A percentile compares a stretch with the other conserved stretches of the same genome.
Evolutionary conservation across 345 rosid genomes (phyloP).

Genomic region (Salix caprea): DNA sequence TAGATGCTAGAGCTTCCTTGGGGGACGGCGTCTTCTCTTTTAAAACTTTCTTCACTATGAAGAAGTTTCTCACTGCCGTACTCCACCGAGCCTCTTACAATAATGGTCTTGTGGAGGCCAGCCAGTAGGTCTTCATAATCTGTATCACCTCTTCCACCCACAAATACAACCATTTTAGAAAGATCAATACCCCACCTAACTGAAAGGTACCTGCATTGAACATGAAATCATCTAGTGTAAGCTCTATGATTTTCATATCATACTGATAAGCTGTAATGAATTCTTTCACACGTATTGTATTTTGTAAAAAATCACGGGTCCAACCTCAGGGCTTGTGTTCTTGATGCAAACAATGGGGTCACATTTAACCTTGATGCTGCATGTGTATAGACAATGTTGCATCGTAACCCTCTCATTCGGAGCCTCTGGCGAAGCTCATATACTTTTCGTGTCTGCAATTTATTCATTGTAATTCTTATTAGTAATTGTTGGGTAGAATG

Average conservation of each 20-base stretch:
- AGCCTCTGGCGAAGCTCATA: constrained; percentile 73
- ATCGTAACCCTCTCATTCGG: constrained; percentile 80
- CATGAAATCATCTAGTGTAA: constrained; percentile 1
- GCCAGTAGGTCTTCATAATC: constrained; percentile 65
- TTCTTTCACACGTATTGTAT: not conserved
- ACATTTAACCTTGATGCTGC: constrained; percentile 67
- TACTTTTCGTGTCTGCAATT: constrained; percentile 52
- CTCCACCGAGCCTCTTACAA: constrained; percentile 53
- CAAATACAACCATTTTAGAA: constrained; percentile 51
- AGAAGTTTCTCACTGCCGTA: constrained; percentile 59
- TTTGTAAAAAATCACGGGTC: not conserved
- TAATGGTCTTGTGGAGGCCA: constrained; percentile 66
- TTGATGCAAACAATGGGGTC: constrained; percentile 75
- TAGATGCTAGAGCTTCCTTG: constrained; percentile 44
- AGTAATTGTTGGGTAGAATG: not conserved
- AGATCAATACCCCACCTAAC: constrained; percentile 77
- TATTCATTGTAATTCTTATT: constrained; percentile 9
- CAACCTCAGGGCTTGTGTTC: constrained; percentile 81
- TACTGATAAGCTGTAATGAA: not conserved
- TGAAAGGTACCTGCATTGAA: constrained; percentile 65
- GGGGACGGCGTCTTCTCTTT: constrained; percentile 52
- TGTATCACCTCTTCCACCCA: constrained; percentile 82
- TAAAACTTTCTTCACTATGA: constrained; percentile 50
- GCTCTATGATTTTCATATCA: not conserved
- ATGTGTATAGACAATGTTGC: constrained; percentile 58